Evolutionary conservation across 352 stramenopile genomes (phyloP).

Genomic region (Phytophthora agathidicida): DNA sequence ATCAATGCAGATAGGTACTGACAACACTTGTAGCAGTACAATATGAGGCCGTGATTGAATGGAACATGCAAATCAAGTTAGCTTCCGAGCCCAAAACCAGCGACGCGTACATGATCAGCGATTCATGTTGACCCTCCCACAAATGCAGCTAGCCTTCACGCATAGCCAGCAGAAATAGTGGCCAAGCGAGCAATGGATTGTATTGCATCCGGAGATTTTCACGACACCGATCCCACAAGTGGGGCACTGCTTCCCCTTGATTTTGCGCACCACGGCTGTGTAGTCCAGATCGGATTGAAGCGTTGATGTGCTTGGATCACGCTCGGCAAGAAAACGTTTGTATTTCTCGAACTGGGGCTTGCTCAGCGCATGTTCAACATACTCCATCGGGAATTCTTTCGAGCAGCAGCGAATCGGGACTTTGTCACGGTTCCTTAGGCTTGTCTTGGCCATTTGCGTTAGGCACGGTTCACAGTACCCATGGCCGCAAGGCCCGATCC

Average conservation of each 20-base stretch:
- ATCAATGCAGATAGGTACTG: too few relatives aligned
- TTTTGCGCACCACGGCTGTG: slow-evolving; percentile 32
- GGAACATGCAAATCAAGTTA: slow-evolving; percentile 3
- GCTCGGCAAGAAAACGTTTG: slow-evolving; percentile 49
- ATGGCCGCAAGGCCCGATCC: slow-evolving; percentile 37
- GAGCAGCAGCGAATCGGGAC: slow-evolving; percentile 50
- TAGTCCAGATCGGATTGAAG: slow-evolving; percentile 64
- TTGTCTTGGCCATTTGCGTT: slow-evolving; percentile 37
- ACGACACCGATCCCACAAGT: slow-evolving; percentile 63
- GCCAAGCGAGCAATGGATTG: slow-evolving; percentile 41
- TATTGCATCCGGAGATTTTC: slow-evolving; percentile 52
- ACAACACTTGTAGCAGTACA: too few relatives aligned
- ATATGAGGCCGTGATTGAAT: too few relatives aligned
- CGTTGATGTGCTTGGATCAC: slow-evolving; percentile 33
- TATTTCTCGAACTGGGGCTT: slow-evolving; percentile 21
- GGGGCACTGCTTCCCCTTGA: slow-evolving; percentile 61
- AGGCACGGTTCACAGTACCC: slow-evolving; percentile 50
- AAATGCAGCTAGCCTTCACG: slow-evolving; percentile 25
- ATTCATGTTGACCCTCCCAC: slow-evolving; percentile 8
- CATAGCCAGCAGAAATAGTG: slow-evolving; percentile 56
- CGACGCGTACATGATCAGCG: too few relatives aligned
- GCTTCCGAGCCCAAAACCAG: too few relatives aligned
- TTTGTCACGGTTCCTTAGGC: slow-evolving; percentile 32
- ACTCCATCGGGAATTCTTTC: slow-evolving; percentile 47
- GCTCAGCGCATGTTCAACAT: slow-evolving; percentile 26